Evolutionary conservation across 129 eudicot genomes (phyloP).

Genomic region (Flaveria trinervia): DNA sequence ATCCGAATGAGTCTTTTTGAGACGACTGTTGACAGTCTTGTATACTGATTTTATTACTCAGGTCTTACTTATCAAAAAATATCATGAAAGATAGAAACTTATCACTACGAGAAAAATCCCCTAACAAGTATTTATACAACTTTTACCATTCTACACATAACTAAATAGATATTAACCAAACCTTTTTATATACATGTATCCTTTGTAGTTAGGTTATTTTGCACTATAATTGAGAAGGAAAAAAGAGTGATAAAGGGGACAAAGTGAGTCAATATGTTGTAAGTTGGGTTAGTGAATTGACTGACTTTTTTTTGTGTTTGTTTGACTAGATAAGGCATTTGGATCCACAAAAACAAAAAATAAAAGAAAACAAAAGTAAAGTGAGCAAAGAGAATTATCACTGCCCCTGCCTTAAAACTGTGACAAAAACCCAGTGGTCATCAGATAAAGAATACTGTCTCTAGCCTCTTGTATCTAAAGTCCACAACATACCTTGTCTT

Average conservation of each 20-base stretch:
- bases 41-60: too few relatives aligned
- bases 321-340: slow-evolving; percentile 46
- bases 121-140: too few relatives aligned
- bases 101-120: too few relatives aligned
- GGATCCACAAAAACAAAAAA: slow-evolving; percentile 30
- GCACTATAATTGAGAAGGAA: slow-evolving; percentile 29
- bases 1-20: too few relatives aligned
- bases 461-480: not conserved
- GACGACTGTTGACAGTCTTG: too few relatives aligned
- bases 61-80: too few relatives aligned
- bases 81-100: too few relatives aligned
- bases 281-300: slow-evolving; percentile 47
- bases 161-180: too few relatives aligned
- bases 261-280: slow-evolving; percentile 50
- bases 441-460: slow-evolving; percentile 11
- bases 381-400: slow-evolving; percentile 24
- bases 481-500: not conserved
- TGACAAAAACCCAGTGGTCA: slow-evolving; percentile 10
- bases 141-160: too few relatives aligned
- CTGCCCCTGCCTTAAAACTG: slow-evolving; percentile 25
- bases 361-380: not conserved
- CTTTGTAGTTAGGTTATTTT: not conserved
- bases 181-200: too few relatives aligned
- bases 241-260: slow-evolving; percentile 31
- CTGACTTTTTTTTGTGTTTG: slow-evolving; percentile 42